Percentiles rank a stretch among this genome's conserved stretches.
Conservation (phyloP, 306 rosid genomes). For the Neltuma alba region DNA sequence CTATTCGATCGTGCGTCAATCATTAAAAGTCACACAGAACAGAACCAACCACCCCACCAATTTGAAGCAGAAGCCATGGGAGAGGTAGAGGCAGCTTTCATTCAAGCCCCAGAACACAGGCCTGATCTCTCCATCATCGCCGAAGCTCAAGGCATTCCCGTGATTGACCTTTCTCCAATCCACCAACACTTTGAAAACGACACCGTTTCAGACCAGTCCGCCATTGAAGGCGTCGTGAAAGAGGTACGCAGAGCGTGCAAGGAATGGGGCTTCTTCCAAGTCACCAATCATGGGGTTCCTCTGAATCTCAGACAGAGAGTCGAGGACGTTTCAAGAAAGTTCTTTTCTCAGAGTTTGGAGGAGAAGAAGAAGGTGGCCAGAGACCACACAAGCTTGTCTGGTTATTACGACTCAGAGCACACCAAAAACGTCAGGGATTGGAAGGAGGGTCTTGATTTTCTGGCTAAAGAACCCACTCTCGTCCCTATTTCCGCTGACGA, state of each 20-base stretch:
- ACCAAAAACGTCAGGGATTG: constrained; percentile 1
- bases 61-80: background rate
- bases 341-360: constrained; percentile 55
- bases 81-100: constrained; percentile 9
- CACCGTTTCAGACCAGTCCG: background rate
- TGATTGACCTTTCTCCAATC: background rate
- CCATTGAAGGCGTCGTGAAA: background rate
- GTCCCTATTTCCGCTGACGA: background rate
- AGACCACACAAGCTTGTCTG: background rate
- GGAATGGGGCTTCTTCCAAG: constrained; percentile 38
- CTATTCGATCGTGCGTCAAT: background rate
- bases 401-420: background rate
- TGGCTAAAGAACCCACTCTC: background rate
- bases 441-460: background rate
- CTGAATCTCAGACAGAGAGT: constrained; percentile 39
- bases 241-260: constrained; percentile 8
- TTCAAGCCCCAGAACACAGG: constrained; percentile 22
- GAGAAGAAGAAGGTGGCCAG: constrained; percentile 56
- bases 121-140: background rate
- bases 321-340: constrained; percentile 49
- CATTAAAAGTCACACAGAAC: background rate
- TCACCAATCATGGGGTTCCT: constrained; percentile 71
- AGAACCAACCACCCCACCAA: background rate
- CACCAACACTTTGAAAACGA: background rate
- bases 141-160: background rate